These are phyloP conservation scores for Coniochaeta prunicola DNA, from an alignment of 2,329 filamentous ascomycete genomes.

Conservation along the genomic window DNA sequence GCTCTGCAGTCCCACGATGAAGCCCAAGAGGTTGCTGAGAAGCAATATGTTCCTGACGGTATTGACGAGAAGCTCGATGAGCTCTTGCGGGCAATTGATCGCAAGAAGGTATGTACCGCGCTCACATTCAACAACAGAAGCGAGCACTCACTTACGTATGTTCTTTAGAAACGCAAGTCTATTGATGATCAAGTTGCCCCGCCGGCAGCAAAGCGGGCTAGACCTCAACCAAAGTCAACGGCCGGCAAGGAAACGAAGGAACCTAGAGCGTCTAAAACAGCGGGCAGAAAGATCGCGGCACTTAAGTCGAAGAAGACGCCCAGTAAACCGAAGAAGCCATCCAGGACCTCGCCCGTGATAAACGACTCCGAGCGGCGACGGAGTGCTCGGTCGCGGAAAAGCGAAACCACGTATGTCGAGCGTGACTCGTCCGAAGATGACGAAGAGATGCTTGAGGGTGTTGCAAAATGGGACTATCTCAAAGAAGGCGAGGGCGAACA, in stretches of 20 bases:
- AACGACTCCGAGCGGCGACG: conserved; percentile 43
- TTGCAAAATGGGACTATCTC: conserved; percentile 50
- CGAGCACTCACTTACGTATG: background rate
- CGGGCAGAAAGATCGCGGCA: conserved; percentile 17
- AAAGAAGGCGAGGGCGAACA: conserved; percentile 26
- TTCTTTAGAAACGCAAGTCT: conserved; percentile 48
- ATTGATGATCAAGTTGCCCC: conserved; percentile 41
- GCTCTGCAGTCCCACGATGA: conserved; percentile 67
- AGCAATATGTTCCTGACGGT: conserved; percentile 73
- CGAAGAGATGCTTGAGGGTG: conserved; percentile 54
- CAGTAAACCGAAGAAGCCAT: conserved; percentile 24
- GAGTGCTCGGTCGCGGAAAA: conserved; percentile 43
- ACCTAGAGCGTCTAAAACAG: conserved; percentile 20
- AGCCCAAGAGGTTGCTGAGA: conserved; percentile 80
- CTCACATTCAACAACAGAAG: background rate
- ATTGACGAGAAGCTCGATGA: conserved; percentile 71
- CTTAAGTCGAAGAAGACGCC: conserved; percentile 18
- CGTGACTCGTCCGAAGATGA: conserved; percentile 52
- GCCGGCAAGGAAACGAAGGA: conserved; percentile 23
- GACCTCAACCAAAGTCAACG: conserved; percentile 14
- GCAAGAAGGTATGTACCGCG: conserved; percentile 53
- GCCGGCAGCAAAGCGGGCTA: conserved; percentile 28
- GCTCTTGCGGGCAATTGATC: conserved; percentile 56
- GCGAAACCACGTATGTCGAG: conserved; percentile 42
- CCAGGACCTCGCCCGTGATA: conserved; percentile 11